phyloP scores from a whole-genome alignment of 768 basidiomycete species.

The Panaeolus papilionaceus region DNA sequence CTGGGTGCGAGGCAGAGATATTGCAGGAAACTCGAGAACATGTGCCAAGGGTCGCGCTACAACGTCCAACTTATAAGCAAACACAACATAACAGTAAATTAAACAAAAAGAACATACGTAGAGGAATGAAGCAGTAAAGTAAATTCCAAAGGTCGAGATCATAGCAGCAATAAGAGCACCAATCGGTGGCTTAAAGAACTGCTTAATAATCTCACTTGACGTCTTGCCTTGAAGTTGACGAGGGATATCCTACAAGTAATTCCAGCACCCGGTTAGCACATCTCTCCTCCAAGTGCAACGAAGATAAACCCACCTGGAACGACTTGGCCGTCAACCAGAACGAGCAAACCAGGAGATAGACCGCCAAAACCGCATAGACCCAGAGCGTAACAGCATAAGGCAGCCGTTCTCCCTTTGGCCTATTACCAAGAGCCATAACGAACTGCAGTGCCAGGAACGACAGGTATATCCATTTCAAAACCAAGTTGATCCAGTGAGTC shows the following conservation, averaged over 20 bases:
- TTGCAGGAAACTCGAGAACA: conserved; percentile 94
- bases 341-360: conserved; percentile 89
- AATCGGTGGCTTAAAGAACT: conserved; percentile 77
- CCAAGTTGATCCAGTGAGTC: conserved; percentile 91
- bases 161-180: conserved; percentile 87
- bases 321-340: conserved; percentile 83
- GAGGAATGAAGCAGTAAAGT: conserved; percentile 83
- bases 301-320: conserved; percentile 60
- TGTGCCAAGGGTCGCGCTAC: conserved; percentile 96
- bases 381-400: conserved; percentile 79
- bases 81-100: neutral
- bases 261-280: neutral
- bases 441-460: conserved; percentile 81
- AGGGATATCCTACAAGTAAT: conserved; percentile 48
- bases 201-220: conserved; percentile 51
- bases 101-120: conserved; percentile 61
- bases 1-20: conserved; percentile 90
- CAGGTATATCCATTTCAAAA: conserved; percentile 87
- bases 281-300: neutral
- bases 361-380: conserved; percentile 83
- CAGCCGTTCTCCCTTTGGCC: conserved; percentile 87
- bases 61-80: conserved; percentile 12
- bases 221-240: conserved; percentile 53
- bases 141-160: conserved; percentile 90
- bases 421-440: conserved; percentile 69